phyloP scores from a whole-genome alignment of 2,329 filamentous ascomycete species.

The Phyllosticta citrichinensis region DNA sequence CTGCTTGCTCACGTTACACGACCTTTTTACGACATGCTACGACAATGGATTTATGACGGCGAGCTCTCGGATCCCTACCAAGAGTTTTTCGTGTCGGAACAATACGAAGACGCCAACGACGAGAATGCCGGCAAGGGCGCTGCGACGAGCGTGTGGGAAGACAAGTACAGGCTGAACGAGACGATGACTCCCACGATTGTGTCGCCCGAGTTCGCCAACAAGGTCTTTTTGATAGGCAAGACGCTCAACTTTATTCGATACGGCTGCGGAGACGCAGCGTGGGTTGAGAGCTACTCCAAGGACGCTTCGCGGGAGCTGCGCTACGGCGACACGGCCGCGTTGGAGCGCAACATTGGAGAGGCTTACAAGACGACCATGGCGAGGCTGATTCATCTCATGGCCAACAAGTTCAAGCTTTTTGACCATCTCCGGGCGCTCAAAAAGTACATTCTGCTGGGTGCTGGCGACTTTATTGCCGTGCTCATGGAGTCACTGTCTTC shows the following conservation, averaged over 20 bases:
- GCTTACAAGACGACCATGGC: constrained; percentile 98
- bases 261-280: constrained; percentile 83
- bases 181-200: constrained; percentile 90
- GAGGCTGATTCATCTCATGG: constrained; percentile 86
- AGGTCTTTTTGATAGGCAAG: constrained; percentile 95
- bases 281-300: constrained; percentile 94
- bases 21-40: constrained; percentile 93
- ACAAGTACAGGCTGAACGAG: constrained; percentile 82
- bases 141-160: constrained; percentile 91
- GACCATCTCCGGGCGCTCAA: constrained; percentile 87
- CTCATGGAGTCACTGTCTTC: constrained; percentile 93
- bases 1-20: constrained; percentile 77
- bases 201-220: constrained; percentile 85
- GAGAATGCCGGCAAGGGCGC: constrained; percentile 38
- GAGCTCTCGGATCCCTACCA: constrained; percentile 92
- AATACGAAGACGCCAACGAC: constrained; percentile 45
- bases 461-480: constrained; percentile 93
- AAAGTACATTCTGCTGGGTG: constrained; percentile 86
- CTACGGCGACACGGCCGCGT: constrained; percentile 85
- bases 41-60: constrained; percentile 96
- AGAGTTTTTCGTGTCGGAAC: constrained; percentile 92
- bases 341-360: constrained; percentile 90
- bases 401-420: constrained; percentile 87
- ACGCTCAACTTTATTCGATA: constrained; percentile 97
- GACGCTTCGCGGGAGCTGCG: constrained; percentile 81